A percentile compares a stretch with the other conserved stretches of the same genome.
Conservation (phyloP, 441 rosid species). For the Jatropha multifida region DNA sequence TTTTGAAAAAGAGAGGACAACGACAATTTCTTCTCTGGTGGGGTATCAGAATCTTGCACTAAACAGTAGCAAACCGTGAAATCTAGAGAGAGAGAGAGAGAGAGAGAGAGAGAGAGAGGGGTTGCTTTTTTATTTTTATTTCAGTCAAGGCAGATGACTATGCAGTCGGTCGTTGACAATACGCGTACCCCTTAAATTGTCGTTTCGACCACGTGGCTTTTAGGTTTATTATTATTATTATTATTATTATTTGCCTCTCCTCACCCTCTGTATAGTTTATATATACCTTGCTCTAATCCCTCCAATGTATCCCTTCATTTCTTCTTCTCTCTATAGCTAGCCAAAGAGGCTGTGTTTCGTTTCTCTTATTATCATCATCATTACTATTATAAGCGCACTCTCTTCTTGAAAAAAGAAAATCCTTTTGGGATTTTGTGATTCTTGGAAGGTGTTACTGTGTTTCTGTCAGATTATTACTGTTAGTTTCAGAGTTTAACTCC, state of each 20-base stretch:
- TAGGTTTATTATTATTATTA: background rate
- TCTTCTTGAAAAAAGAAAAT: background rate
- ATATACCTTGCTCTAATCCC: conserved; percentile 14
- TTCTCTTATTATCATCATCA: background rate
- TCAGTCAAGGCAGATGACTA: background rate
- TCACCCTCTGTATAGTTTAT: background rate
- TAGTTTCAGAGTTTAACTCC: background rate
- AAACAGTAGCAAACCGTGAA: background rate
- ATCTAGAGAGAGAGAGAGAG: background rate
- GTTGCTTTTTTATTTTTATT: too few species aligned
- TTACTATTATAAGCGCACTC: background rate
- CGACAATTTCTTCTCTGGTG: background rate
- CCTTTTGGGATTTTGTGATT: conserved; percentile 29
- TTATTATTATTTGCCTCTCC: background rate
- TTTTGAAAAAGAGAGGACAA: background rate
- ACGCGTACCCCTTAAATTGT: background rate
- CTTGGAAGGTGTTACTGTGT: conserved; percentile 24
- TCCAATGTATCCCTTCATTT: background rate
- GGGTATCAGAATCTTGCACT: too few species aligned
- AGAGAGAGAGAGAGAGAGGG: too few species aligned
- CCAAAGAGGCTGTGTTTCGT: background rate
- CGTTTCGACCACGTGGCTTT: conserved; percentile 16
- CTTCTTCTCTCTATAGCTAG: background rate
- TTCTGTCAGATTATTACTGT: background rate
- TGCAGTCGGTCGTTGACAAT: conserved; percentile 12